A percentile compares a stretch with the other conserved stretches of the same genome.
Conservation (phyloP, 2,329 filamentous ascomycete genomes). For the Laburnicola sp. region DNA sequence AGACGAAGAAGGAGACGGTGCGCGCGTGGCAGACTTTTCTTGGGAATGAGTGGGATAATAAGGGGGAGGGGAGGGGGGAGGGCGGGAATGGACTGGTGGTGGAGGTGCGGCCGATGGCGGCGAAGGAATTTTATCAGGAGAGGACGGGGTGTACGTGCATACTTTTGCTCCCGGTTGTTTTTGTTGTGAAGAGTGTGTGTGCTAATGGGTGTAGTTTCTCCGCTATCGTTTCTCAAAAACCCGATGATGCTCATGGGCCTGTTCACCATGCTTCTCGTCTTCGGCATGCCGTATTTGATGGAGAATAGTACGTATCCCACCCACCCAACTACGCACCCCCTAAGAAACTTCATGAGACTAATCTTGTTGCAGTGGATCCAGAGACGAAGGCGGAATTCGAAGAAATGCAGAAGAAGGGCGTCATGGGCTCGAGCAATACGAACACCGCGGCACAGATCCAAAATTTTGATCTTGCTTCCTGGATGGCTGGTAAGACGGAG, state of each 20-base stretch:
- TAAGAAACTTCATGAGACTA: conserved; percentile 7
- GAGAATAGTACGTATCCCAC: conserved; percentile 84
- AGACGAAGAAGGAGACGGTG: conserved; percentile 54
- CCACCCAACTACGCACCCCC: no score
- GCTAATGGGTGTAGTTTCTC: conserved; percentile 62
- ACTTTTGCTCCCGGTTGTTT: not conserved
- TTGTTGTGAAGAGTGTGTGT: not conserved
- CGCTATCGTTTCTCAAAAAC: conserved; percentile 83
- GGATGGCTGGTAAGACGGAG: conserved; percentile 63
- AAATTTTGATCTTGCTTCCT: conserved; percentile 69
- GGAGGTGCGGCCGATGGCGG: conserved; percentile 63
- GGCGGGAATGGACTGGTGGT: conserved; percentile 54
- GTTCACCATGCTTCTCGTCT: conserved; percentile 77
- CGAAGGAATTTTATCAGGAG: conserved; percentile 77
- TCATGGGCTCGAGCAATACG: conserved; percentile 52
- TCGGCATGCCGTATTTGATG: conserved; percentile 93
- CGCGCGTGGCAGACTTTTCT: conserved; percentile 81
- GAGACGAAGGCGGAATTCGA: conserved; percentile 93
- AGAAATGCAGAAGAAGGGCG: conserved; percentile 77
- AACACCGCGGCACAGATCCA: conserved; percentile 57
- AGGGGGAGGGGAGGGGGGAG: conserved; percentile 64
- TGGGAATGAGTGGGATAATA: conserved; percentile 88
- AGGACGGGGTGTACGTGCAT: conserved; percentile 70
- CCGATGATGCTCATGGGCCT: conserved; percentile 95
- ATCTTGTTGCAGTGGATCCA: conserved; percentile 77